phyloP scores from a whole-genome alignment of 2,329 filamentous ascomycete genomes.

The Talaromyces sp. region DNA sequence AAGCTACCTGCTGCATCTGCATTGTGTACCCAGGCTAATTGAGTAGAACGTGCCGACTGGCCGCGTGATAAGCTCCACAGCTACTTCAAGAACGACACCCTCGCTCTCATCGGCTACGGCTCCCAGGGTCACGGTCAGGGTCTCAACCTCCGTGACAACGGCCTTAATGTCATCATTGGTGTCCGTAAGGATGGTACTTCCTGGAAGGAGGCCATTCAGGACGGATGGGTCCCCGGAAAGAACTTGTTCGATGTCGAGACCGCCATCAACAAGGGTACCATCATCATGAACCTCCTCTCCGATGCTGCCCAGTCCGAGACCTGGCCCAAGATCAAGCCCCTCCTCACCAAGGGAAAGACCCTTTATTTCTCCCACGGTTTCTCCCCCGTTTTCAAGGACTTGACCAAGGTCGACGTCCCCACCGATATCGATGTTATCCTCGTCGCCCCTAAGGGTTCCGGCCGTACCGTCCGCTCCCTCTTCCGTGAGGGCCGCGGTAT shows the following conservation, averaged over 20 bases:
- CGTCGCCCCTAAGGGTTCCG: conserved; percentile 97
- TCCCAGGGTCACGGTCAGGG: conserved; percentile 98
- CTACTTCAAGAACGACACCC: conserved; percentile 99
- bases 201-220: conserved; percentile 95
- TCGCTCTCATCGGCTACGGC: conserved; percentile 97
- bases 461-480: conserved; percentile 95
- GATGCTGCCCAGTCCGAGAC: conserved; percentile 98
- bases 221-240: conserved; percentile 97
- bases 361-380: conserved; percentile 99
- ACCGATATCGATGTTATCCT: conserved; percentile 98
- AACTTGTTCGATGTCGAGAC: conserved; percentile 99
- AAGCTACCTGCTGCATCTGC: background rate
- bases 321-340: conserved; percentile 96
- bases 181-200: conserved; percentile 97
- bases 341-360: conserved; percentile 98
- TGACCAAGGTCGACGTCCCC: conserved; percentile 98
- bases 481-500: conserved; percentile 99
- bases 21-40: background rate
- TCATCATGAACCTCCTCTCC: conserved; percentile 98
- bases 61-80: conserved; percentile 98
- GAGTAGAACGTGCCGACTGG: conserved; percentile 91
- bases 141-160: conserved; percentile 99
- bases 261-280: conserved; percentile 87
- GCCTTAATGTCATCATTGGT: conserved; percentile 97
- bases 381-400: conserved; percentile 99